Evolutionary conservation across 2,329 filamentous ascomycete species (phyloP), one percentile per base, ranked within the genome.

Genomic region (Calcarisporium arbuscula): DNA sequence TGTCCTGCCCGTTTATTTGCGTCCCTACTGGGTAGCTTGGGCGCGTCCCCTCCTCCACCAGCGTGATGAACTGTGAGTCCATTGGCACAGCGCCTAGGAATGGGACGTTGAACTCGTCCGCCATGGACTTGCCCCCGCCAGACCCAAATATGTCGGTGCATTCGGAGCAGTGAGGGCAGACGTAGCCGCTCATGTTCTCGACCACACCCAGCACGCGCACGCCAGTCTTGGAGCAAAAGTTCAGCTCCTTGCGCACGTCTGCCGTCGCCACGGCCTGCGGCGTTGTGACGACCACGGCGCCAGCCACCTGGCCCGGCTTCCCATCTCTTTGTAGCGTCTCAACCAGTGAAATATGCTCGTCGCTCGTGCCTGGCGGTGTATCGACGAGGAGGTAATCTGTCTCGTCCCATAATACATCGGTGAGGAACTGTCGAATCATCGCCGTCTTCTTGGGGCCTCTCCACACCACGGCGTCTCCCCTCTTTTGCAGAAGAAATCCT

Each of bases 371-470:
- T 0, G 92, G 92, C 10, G 92, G 92, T 4, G 92, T 98, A 60
- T 98, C 92, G 52, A 98, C 86, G 39, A 98, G 74, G 1, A 98
- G 71, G 54, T 86, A 96, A 57, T 96, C 90, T n/a, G 86, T 77
- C 17, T 81, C 74, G 35, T 77, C 74, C 92, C 92, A 96, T 19
- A 86, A 71, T 5, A 95, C 89, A 53, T 95, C 89, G 2, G 85
- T 83, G 19, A 98, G 69, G 55, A 98, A 98, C 58, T 98, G 92
- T 26, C 89, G 80, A 39, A 98, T 87, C 92, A 98, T 98, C 32
- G 92, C 92, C 5, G 92, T 98, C 67, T 98, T 98, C 64, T 98
- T 98, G 3, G 92, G 92, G 0, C 92, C 92, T 34, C 92, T 78
- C 92, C 92, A 98, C 25, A 98, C 92, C 0, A 98, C 89, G 0